Conservation (phyloP, 169 alveolate species). For the Cryptosporidium canis region DNA sequence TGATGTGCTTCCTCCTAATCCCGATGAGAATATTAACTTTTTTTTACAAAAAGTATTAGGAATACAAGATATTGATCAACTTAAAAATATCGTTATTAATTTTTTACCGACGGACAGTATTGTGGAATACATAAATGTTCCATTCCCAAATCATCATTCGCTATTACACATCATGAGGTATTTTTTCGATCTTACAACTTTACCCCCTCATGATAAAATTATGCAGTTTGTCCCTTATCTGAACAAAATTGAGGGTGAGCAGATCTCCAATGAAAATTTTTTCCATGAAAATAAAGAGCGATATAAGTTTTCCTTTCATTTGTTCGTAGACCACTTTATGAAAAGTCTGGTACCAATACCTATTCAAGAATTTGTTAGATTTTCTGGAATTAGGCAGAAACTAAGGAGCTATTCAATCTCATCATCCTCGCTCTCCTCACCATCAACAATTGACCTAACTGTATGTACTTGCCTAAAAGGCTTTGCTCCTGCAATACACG, state of each 20-base stretch:
- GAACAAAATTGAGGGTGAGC: background rate
- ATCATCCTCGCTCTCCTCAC: conserved; percentile 23
- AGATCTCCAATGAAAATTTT: background rate
- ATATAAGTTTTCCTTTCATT: conserved; percentile 3
- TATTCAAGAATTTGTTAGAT: conserved; percentile 21
- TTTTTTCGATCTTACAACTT: conserved; percentile 29
- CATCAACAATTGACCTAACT: conserved; percentile 12
- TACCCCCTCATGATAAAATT: conserved; percentile 13
- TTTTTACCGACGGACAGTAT: conserved; percentile 3
- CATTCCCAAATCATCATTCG: conserved; percentile 22
- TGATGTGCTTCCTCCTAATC: conserved; percentile 62
- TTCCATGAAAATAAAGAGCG: background rate
- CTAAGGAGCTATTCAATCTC: conserved; percentile 67
- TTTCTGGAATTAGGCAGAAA: conserved; percentile 41
- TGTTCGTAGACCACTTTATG: conserved; percentile 12
- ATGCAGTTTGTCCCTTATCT: conserved; percentile 60
- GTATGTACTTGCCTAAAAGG: conserved; percentile 28
- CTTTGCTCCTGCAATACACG: background rate
- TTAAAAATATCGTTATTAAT: background rate
- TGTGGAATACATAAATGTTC: background rate
- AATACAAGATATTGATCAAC: background rate
- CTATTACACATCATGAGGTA: conserved; percentile 11
- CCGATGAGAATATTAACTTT: background rate
- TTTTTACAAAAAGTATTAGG: conserved; percentile 29
- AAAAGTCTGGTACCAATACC: conserved; percentile 32